Base-by-base conservation (phyloP, 257 asterid species). In the Euphrasia confusa region DNA sequence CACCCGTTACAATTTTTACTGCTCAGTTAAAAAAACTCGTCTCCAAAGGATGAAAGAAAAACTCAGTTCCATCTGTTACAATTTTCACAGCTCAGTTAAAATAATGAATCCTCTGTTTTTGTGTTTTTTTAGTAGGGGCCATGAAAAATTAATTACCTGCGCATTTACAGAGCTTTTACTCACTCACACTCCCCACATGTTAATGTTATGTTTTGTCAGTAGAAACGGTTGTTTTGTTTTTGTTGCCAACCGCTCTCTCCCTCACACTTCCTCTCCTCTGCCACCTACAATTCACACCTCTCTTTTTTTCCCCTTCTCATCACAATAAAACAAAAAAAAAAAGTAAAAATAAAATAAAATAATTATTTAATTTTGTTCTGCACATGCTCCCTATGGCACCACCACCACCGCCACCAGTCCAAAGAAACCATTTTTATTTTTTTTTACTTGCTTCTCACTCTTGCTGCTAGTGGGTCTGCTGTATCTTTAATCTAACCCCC, bases 401-500 rank as follows among this genome's bases (percentile, higher is more conserved):
- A 55, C 60, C 71, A 44, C 47, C 63, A 70, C 55, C 66, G 24
- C 65, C 68, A 72, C 55, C 35, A 2, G 67, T 78, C 75, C 49
- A 73, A 73, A 66, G 71, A 58, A 71, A 60, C 75, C 66, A 13
- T 60, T 64, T 69, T 37, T 74, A 44, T 80, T 60, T 64, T 69
- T 37, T 74, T 44, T 80, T 82, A 77, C 84, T 87, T 90, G 83
- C 75, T 71, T 74, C 82, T 82, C 77, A 85, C 90, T 85, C 75
- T 82, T 79, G 67, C 75, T 65, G 77, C 77, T 77, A 39, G 78
- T 78, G 82, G 82, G 86, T 71, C 84, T 77, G 63, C 76, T 77
- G 63, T 74, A 68, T 71, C 83, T 78, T 73, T 80, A 78, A 77
- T 75, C 81, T 71, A 71, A 14, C 75, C 65, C 69, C 77, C 64